Evolutionary conservation across 441 rosid genomes (phyloP), one percentile per base, ranked within the genome.

Genomic region (Croton laevigatus): DNA sequence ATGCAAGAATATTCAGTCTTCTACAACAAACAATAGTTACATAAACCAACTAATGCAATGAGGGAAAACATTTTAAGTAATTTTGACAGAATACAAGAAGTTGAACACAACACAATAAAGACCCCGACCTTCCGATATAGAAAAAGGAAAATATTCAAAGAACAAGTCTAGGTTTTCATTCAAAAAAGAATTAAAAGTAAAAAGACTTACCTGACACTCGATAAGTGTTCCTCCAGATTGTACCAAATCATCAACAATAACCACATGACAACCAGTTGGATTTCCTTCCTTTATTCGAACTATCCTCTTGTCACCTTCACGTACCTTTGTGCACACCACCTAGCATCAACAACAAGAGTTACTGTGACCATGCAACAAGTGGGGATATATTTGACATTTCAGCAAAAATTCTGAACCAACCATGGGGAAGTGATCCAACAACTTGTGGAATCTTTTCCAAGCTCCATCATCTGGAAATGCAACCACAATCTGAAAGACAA

Each of bases 391-490:
- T 36, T 66, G 14, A 59, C 48, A 70, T 32, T 61, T 34, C 36
- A 60, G 58, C 27, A 61, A 51, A 27, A 55, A 32, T 20, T 9
- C 19, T 9, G 64, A 77, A 85, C 88, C 69, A 60, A 95, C 99
- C 82, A 70, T 84, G 23, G 97, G 96, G 72, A 85, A 95, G 71
- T 89, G 84, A 80, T 87, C 95, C 78, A 95, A 81, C 73, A 83
- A 82, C 81, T 88, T 91, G 88, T 95, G 98, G 82, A 92, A 95
- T 73, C 98, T 91, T 84, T 95, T 95, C 97, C 98, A 95, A 55
- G 99, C 99, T 81, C 99, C 99, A 79, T 95, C 99, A 81, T 95
- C 99, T 3, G 99, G 98, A 86, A 95, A 95, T 66, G 98, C 99
- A 59, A 95, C 86, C 59, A 89, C 85, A 62, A 95, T 72, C 99